phyloP scores from a whole-genome alignment of 805 yeast species.

The Myxozyma neglecta region DNA sequence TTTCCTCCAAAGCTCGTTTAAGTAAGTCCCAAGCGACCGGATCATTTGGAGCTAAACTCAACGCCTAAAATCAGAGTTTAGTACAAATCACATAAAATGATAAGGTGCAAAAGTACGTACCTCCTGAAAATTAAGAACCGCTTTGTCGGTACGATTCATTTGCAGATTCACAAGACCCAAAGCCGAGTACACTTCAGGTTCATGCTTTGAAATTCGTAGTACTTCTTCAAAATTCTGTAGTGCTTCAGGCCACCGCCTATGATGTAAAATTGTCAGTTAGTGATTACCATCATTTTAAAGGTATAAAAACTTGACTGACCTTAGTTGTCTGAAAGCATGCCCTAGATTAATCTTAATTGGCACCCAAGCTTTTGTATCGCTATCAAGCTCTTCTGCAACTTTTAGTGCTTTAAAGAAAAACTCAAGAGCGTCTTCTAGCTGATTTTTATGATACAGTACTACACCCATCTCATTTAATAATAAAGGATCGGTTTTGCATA shows the following conservation, averaged over 20 bases:
- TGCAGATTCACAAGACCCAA: conserved; percentile 81
- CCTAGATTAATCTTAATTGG: conserved; percentile 86
- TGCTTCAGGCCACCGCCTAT: conserved; percentile 57
- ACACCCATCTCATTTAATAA: conserved; percentile 92
- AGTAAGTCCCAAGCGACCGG: conserved; percentile 81
- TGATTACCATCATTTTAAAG: neutral
- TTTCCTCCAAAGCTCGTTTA: conserved; percentile 57
- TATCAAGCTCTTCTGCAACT: conserved; percentile 65
- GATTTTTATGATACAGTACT: conserved; percentile 73
- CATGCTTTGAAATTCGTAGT: conserved; percentile 63
- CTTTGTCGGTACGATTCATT: conserved; percentile 59
- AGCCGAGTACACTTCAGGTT: conserved; percentile 75
- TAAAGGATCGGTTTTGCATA: conserved; percentile 84
- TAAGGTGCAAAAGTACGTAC: conserved; percentile 8
- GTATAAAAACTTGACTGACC: conserved; percentile 31
- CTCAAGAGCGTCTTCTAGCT: conserved; percentile 65
- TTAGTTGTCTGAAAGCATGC: conserved; percentile 75
- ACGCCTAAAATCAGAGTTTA: conserved; percentile 44
- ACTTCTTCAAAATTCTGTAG: conserved; percentile 76
- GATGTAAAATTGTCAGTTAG: neutral
- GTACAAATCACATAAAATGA: neutral
- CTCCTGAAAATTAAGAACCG: conserved; percentile 75
- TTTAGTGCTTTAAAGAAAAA: conserved; percentile 69
- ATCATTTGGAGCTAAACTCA: conserved; percentile 76
- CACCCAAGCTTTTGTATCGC: conserved; percentile 80